These are phyloP conservation scores for Solanum sejunctum DNA, from an alignment of 257 asterid genomes.

Conservation along the genomic window DNA sequence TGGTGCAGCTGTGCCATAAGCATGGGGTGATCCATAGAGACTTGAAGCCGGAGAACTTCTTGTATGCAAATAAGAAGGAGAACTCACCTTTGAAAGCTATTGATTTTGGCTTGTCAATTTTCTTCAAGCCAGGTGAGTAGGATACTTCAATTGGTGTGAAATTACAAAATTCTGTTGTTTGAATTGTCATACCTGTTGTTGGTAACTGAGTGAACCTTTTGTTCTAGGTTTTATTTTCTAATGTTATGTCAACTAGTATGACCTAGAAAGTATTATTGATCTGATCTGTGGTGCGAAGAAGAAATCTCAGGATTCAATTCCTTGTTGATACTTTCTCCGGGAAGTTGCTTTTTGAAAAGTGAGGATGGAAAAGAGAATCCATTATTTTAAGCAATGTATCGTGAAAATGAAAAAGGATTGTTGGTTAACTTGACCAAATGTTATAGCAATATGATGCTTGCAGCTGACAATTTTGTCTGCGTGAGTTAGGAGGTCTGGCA, in stretches of 20 bases:
- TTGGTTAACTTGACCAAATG: neutral
- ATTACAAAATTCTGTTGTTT: neutral
- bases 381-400: neutral
- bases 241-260: neutral
- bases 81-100: slow-evolving; percentile 94
- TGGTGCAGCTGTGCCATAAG: slow-evolving; percentile 78
- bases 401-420: neutral
- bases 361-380: neutral
- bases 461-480: neutral
- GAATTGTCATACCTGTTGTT: neutral
- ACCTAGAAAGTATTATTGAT: neutral
- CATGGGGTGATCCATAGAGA: slow-evolving; percentile 94
- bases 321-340: neutral
- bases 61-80: slow-evolving; percentile 80
- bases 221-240: neutral
- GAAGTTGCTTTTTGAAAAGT: neutral
- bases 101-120: slow-evolving; percentile 84
- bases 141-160: neutral
- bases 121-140: slow-evolving; percentile 76
- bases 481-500: neutral
- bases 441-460: neutral
- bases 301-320: neutral
- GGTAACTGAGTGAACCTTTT: neutral
- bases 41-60: slow-evolving; percentile 83
- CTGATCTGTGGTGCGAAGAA: neutral